These are phyloP conservation scores for Leucaena leucocephala DNA, from an alignment of 306 rosid genomes.

Conservation along the genomic window DNA sequence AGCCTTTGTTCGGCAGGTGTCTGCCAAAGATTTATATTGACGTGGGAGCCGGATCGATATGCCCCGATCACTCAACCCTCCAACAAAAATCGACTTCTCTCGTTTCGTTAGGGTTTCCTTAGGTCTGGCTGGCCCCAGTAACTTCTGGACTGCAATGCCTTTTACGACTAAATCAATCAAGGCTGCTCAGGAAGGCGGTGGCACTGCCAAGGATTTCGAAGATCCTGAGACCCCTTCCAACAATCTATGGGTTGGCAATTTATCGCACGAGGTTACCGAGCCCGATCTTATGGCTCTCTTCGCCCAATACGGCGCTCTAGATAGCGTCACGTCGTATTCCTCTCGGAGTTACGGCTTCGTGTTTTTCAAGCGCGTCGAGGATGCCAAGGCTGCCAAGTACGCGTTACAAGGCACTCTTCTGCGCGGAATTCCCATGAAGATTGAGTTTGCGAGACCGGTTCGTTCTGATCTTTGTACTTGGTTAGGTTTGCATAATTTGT, in stretches of 20 bases:
- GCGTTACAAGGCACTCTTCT: conserved; percentile 60
- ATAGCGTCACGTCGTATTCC: conserved; percentile 81
- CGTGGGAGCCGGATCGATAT: not conserved
- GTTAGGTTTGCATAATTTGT: conserved; percentile 43
- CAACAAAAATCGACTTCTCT: not conserved
- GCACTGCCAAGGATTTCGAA: conserved; percentile 38
- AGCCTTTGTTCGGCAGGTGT: too few relatives aligned
- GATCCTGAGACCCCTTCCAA: conserved; percentile 64
- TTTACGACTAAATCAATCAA: conserved; percentile 53
- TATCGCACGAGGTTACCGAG: conserved; percentile 74
- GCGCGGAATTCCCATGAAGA: conserved; percentile 60
- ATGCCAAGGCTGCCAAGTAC: conserved; percentile 89
- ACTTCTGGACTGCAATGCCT: conserved; percentile 54
- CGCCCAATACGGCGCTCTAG: conserved; percentile 80
- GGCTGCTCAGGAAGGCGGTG: conserved; percentile 27
- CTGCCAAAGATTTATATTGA: not conserved
- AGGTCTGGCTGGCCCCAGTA: not conserved
- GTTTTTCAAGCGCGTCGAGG: conserved; percentile 67
- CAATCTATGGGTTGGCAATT: conserved; percentile 91
- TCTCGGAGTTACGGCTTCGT: conserved; percentile 83
- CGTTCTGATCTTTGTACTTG: conserved; percentile 56
- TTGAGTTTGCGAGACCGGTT: conserved; percentile 94
- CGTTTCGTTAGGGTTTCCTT: not conserved
- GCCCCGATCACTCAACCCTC: not conserved
- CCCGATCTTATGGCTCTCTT: conserved; percentile 79